phyloP scores from a whole-genome alignment of 371 early-diverging fungal species.

The Synchytrium microbalum region DNA sequence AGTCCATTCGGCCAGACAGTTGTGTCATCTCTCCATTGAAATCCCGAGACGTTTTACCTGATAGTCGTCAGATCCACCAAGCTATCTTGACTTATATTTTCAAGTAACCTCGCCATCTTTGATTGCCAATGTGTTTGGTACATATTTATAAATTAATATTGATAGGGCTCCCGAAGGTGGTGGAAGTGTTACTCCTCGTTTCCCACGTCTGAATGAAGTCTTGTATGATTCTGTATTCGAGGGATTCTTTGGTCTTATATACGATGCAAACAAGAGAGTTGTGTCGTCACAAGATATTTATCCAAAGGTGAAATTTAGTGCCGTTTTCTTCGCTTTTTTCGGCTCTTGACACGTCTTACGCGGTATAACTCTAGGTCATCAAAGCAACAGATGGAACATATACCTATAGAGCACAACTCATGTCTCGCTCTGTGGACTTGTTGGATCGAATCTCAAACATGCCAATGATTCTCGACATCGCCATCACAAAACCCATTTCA shows the following conservation, averaged over 20 bases:
- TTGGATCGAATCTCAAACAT: conserved; percentile 53
- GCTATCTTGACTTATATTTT: conserved; percentile 67
- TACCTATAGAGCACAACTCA: conserved; percentile 66
- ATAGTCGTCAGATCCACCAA: conserved; percentile 55
- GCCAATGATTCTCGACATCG: conserved; percentile 52
- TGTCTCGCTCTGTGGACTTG: conserved; percentile 53
- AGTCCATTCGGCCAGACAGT: conserved; percentile 58
- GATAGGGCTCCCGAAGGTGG: conserved; percentile 42
- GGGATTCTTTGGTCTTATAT: conserved; percentile 38
- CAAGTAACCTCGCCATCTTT: no score
- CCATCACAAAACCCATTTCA: conserved; percentile 47
- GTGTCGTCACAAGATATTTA: conserved; percentile 58
- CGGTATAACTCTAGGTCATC: no score
- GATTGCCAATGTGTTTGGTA: no score
- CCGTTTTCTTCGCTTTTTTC: no score
- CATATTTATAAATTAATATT: no score
- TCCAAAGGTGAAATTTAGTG: no score
- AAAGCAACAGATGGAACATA: conserved; percentile 82
- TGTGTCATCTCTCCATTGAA: conserved; percentile 55
- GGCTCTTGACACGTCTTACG: no score
- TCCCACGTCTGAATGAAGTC: conserved; percentile 57
- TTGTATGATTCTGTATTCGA: conserved; percentile 55
- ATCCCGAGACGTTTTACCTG: conserved; percentile 67
- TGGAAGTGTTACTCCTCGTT: conserved; percentile 47
- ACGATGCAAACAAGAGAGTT: conserved; percentile 52